Base-by-base conservation (phyloP, 371 early-diverging fungal species). In the Dichotomocladium elegans region DNA sequence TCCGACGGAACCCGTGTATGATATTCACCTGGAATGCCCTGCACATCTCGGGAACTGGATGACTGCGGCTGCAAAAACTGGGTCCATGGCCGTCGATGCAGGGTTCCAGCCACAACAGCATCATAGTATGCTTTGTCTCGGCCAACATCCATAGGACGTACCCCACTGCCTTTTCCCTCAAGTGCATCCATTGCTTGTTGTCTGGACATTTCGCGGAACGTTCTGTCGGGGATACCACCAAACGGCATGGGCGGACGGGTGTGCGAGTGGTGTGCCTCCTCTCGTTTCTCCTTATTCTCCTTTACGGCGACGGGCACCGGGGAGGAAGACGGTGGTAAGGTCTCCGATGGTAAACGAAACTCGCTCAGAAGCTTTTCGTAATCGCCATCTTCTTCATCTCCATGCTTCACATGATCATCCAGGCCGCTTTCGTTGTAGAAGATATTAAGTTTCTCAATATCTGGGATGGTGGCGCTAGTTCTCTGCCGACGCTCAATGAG, bases 81-180 rank as follows among this genome's bases (percentile, higher is more conserved):
- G 15, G 64, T 58, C 51, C 56, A 53, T 19, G 61, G 64, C 22
- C 62, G 57, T 17, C 53, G 54, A 31, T 53, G 53, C 28, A 56
- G 34, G 11, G 65, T 61, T 19, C 66, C 52, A 4, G 70, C 57
- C 17, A 69, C 70, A 10, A 63, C 53, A 3, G 70, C 70, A 10
- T 69, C 70, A 29, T 69, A 69, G 22, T 62, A 57, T 9, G 66
- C 63, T 28, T 70, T 66, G 37, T 65, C 66, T 10, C 53, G 51
- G 12, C 51, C 63, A 29, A 65, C 45, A 42, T 65, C 66, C 37
- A 48, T 46, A 28, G 43, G 5, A 34, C 60, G 26, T 55, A 59
- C 6, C 54, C 60, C 9, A 30, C 40, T 25, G 55, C 51, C 4
- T 53, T 56, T 19, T 46, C 47, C 68, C 46, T 72, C 66, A 3